These are phyloP conservation scores for Penicillium sp. DNA, from an alignment of 2,329 filamentous ascomycete species.

Conservation along the genomic window DNA sequence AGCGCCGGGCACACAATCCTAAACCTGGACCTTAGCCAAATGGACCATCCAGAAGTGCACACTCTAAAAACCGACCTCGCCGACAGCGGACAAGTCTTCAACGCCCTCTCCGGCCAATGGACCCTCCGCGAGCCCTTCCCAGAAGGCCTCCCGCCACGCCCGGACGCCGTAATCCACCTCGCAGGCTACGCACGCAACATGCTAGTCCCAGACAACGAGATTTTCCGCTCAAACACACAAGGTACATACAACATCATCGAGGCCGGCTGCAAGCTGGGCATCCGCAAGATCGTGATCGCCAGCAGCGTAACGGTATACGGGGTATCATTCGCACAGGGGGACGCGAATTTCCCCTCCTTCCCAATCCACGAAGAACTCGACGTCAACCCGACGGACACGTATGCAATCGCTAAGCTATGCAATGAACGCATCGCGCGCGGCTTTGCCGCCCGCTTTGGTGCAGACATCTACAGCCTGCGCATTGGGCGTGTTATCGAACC, in stretches of 20 bases:
- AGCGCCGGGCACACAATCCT: constrained; percentile 53
- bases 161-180: constrained; percentile 63
- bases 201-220: constrained; percentile 61
- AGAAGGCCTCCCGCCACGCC: constrained; percentile 42
- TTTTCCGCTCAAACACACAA: constrained; percentile 57
- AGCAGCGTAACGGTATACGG: constrained; percentile 61
- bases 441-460: constrained; percentile 55
- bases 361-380: constrained; percentile 61
- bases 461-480: constrained; percentile 60
- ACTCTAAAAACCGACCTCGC: constrained; percentile 59
- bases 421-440: constrained; percentile 58
- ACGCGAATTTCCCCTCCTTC: constrained; percentile 57
- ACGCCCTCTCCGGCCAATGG: constrained; percentile 58
- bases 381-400: constrained; percentile 61
- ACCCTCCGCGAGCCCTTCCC: constrained; percentile 44
- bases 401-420: constrained; percentile 61
- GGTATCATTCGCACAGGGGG: constrained; percentile 62
- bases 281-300: constrained; percentile 62
- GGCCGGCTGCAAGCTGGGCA: constrained; percentile 60
- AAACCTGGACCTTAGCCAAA: constrained; percentile 54
- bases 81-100: constrained; percentile 57
- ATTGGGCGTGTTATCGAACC: constrained; percentile 64
- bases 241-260: constrained; percentile 64
- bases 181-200: constrained; percentile 60
- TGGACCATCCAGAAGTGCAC: constrained; percentile 45